Percentiles rank a stretch among this genome's conserved stretches.
Conservation (phyloP, 768 basidiomycete genomes). For the Tylopilus sp. region DNA sequence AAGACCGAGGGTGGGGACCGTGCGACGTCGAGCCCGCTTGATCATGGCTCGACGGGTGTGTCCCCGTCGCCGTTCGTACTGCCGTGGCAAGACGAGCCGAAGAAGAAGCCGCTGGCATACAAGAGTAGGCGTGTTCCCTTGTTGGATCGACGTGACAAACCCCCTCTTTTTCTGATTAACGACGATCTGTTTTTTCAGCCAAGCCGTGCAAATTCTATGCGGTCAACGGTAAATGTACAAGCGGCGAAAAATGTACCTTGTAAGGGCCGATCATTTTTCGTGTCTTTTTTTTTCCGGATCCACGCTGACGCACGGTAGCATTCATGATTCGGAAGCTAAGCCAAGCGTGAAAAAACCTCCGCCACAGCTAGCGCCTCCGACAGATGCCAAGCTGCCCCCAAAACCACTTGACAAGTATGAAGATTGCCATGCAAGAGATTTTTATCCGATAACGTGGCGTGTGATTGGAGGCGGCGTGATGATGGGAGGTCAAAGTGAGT, state of each 20-base stretch:
- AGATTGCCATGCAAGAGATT: slow-evolving; percentile 43
- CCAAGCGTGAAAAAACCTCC: neutral
- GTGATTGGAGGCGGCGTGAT: slow-evolving; percentile 79
- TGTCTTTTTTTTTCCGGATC: neutral
- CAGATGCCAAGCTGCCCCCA: slow-evolving; percentile 18
- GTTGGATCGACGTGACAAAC: neutral
- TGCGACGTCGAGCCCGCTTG: slow-evolving; percentile 10
- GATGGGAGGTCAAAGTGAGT: slow-evolving; percentile 43
- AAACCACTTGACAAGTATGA: slow-evolving; percentile 31
- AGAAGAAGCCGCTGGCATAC: slow-evolving; percentile 23
- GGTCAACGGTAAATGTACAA: slow-evolving; percentile 45
- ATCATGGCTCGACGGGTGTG: neutral
- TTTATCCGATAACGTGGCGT: slow-evolving; percentile 68
- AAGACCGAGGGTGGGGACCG: slow-evolving; percentile 7
- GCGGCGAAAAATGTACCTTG: slow-evolving; percentile 59
- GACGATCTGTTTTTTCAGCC: slow-evolving; percentile 32
- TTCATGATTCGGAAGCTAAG: slow-evolving; percentile 37
- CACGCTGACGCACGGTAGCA: slow-evolving; percentile 30
- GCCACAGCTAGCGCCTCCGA: slow-evolving; percentile 4
- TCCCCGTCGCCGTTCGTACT: neutral
- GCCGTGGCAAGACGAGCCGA: slow-evolving; percentile 15
- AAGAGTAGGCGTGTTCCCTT: slow-evolving; percentile 24
- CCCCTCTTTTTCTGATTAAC: neutral
- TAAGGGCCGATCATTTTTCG: slow-evolving; percentile 30
- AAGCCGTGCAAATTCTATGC: slow-evolving; percentile 60